Evolutionary conservation across 2,329 filamentous ascomycete species (phyloP), one percentile per base, ranked within the genome.

Genomic region (Colletotrichum abscissum): DNA sequence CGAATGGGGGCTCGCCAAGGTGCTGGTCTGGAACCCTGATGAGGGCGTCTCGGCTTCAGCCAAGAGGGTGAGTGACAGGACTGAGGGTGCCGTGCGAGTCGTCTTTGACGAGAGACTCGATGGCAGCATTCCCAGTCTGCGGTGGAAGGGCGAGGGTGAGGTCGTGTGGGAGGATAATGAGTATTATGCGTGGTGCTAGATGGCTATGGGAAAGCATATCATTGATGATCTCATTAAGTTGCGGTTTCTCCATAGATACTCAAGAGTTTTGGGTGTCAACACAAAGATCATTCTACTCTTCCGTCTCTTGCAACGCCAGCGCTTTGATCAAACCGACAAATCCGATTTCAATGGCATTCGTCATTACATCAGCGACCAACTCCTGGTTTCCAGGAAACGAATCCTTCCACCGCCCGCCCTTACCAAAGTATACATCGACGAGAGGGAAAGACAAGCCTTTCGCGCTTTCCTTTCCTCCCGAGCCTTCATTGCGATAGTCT

Each of bases 1-100:
- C 5, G 42, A 74, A 5, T 81, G 79, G 75, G 79, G 79, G 1
- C 58, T 84, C 28, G 71, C 75, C 4, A 80, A 81, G 69, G 80
- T 84, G 35, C 75, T 83, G 6, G 60, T 82, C 6, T 84, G 82
- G 82, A 82, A 83, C 46, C 82, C 83, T 7, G 78, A 79, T 35
- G 76, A 79, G 6, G 78, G 78, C n/a, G 74, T 80, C 4, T 74
- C 76, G 12, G 52, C 54, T 12, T 81, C 78, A 2, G 80, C 80
- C 5, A 78, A 78, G 69, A 75, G 65, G 14, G 77, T 82, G n/a
- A 78, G 78, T 11, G 77, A 79, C 26, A 87, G n/a, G 82, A 88
- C 81, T 81, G 82, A 79, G 12, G 74, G 77, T 3, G 76, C 79
- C 8, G 72, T 74, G 16, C 78, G 78, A 66, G 73, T 80, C 4